These are phyloP conservation scores for Saccharomycopsis hybrid DNA, from an alignment of 1,139 yeast species.

Conservation along the genomic window DNA sequence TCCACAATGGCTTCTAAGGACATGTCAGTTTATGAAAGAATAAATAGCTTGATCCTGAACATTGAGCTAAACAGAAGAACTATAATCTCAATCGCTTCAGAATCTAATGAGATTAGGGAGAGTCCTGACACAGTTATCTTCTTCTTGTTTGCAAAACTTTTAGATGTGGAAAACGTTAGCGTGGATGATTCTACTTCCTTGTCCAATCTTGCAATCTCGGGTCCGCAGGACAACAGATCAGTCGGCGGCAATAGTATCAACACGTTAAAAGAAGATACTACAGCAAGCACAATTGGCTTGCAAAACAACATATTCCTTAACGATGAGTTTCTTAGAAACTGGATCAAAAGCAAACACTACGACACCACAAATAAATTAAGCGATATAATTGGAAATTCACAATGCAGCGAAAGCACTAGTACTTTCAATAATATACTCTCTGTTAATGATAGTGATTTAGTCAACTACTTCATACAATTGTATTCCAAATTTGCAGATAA, in stretches of 20 bases:
- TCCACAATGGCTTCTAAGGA: neutral
- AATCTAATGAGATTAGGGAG: slow-evolving; percentile 11
- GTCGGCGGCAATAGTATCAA: neutral
- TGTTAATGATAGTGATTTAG: slow-evolving; percentile 6
- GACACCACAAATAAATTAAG: neutral
- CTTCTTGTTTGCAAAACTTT: slow-evolving; percentile 12
- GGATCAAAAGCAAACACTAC: slow-evolving; percentile 5
- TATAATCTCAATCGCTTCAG: slow-evolving; percentile 5
- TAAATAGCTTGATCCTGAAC: slow-evolving; percentile 9
- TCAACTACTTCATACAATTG: slow-evolving; percentile 10
- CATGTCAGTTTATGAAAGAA: slow-evolving; percentile 1
- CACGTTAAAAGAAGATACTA: neutral
- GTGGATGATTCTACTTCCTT: neutral
- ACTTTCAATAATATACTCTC: neutral
- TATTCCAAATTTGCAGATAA: slow-evolving; percentile 1
- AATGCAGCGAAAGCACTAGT: neutral
- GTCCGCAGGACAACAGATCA: neutral
- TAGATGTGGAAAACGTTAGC: slow-evolving; percentile 5
- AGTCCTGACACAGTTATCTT: slow-evolving; percentile 14
- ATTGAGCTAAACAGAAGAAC: slow-evolving; percentile 16
- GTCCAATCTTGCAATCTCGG: neutral
- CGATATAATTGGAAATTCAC: neutral
- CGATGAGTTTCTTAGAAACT: slow-evolving; percentile 15
- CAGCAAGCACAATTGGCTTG: neutral
- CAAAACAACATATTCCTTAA: slow-evolving; percentile 6